These are phyloP conservation scores for Plasmodium vivax DNA, from an alignment of 169 alveolate species.

Conservation along the genomic window DNA sequence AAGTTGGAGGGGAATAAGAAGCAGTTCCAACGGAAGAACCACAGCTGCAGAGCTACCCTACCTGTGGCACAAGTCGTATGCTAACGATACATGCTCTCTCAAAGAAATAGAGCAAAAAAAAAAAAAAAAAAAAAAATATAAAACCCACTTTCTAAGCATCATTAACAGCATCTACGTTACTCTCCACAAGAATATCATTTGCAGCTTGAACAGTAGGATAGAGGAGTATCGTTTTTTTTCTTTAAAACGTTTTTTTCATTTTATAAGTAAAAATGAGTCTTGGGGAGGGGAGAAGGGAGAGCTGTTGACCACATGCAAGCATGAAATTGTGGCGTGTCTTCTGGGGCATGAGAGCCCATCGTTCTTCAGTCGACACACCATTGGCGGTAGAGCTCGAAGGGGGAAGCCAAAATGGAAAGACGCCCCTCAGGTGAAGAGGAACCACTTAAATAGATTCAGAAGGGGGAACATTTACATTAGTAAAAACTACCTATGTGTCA, in stretches of 20 bases:
- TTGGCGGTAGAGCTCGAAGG: background rate
- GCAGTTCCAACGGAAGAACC: background rate
- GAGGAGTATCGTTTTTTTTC: constrained; percentile 42
- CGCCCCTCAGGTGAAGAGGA: background rate
- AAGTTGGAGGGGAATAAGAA: background rate
- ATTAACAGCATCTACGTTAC: constrained; percentile 56
- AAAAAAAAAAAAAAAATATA: constrained; percentile 21
- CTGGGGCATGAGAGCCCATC: constrained; percentile 35
- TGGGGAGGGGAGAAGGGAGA: background rate
- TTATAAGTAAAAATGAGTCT: background rate
- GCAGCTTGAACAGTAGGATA: constrained; percentile 24
- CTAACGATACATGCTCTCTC: constrained; percentile 16
- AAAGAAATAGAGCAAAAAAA: constrained; percentile 13
- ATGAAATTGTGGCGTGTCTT: constrained; percentile 11
- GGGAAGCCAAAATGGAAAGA: background rate
- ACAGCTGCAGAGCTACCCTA: background rate
- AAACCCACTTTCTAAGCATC: constrained; percentile 26
- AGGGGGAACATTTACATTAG: constrained; percentile 29
- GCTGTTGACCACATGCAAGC: background rate
- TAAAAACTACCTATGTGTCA: constrained; percentile 38
- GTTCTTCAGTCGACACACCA: background rate
- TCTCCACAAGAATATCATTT: constrained; percentile 26
- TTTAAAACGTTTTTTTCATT: constrained; percentile 20
- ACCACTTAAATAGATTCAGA: background rate
- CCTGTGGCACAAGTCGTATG: constrained; percentile 36